These are phyloP conservation scores for Coccomyxa sp. DNA, from an alignment of 139 green algal genomes.

Conservation along the genomic window DNA sequence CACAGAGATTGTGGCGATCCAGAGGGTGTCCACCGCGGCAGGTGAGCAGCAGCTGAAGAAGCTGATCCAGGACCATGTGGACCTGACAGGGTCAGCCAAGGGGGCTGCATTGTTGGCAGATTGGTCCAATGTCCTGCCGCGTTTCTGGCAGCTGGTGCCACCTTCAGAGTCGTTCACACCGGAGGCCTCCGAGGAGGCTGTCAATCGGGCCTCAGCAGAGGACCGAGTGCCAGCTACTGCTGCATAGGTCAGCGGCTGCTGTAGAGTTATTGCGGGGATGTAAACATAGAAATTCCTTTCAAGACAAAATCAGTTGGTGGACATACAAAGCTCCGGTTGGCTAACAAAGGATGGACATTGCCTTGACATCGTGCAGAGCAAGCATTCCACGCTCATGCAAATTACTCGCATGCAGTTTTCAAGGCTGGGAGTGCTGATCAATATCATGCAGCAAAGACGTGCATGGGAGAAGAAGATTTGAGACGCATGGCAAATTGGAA, in stretches of 20 bases:
- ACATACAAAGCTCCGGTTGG: too few relatives aligned
- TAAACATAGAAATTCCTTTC: too few relatives aligned
- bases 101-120: slow-evolving; percentile 70
- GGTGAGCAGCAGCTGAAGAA: slow-evolving; percentile 82
- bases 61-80: slow-evolving; percentile 79
- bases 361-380: too few relatives aligned
- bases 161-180: slow-evolving; percentile 31
- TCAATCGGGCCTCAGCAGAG: not conserved
- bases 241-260: not conserved
- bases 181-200: not conserved
- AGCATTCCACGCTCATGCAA: too few relatives aligned
- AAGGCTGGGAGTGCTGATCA: too few relatives aligned
- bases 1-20: slow-evolving; percentile 92
- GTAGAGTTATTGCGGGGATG: not conserved
- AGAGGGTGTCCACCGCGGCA: slow-evolving; percentile 79
- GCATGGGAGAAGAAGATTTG: too few relatives aligned
- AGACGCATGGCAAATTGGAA: too few relatives aligned
- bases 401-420: too few relatives aligned
- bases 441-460: too few relatives aligned
- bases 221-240: not conserved
- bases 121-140: slow-evolving; percentile 66
- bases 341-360: too few relatives aligned
- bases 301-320: too few relatives aligned
- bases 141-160: slow-evolving; percentile 98
- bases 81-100: slow-evolving; percentile 73